A percentile compares a stretch with the other conserved stretches of the same genome.
phyloP scores from a whole-genome alignment of 495 filamentous ascomycete species.

The Bacidia rubella region DNA sequence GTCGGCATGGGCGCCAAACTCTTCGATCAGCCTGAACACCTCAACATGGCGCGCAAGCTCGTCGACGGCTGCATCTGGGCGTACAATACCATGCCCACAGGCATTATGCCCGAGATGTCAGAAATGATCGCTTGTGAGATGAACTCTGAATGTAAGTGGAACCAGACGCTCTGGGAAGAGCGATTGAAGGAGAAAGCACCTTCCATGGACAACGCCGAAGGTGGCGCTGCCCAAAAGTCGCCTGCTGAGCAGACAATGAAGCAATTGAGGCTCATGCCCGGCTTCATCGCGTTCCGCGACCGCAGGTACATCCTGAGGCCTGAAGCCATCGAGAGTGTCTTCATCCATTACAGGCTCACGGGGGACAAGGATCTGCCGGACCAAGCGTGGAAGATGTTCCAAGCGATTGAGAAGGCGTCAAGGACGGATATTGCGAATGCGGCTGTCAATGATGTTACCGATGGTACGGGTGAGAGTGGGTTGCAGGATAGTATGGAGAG shows the following conservation, averaged over 20 bases:
- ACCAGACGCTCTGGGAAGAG: constrained; percentile 36
- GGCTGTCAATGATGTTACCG: constrained; percentile 43
- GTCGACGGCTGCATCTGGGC: constrained; percentile 48
- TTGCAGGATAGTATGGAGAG: constrained; percentile 41
- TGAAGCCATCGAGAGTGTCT: constrained; percentile 60
- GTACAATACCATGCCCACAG: constrained; percentile 41
- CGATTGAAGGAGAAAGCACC: constrained; percentile 1
- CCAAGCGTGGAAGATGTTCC: constrained; percentile 66
- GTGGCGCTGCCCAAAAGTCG: constrained; percentile 15
- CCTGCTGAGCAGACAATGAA: constrained; percentile 29
- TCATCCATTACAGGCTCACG: constrained; percentile 63
- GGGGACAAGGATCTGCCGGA: constrained; percentile 53
- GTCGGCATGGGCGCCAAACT: constrained; percentile 46
- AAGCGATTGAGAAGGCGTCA: constrained; percentile 45
- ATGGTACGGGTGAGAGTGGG: constrained; percentile 14
- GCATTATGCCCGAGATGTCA: constrained; percentile 50
- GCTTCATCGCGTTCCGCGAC: constrained; percentile 46
- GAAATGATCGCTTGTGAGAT: constrained; percentile 37
- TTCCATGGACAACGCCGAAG: not conserved
- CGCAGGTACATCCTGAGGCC: constrained; percentile 54
- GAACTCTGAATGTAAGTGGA: constrained; percentile 38
- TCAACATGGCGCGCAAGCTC: constrained; percentile 40
- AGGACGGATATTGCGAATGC: constrained; percentile 45
- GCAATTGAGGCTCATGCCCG: constrained; percentile 36
- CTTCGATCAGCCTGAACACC: constrained; percentile 40